Percentiles rank a stretch among this genome's conserved stretches.
These are phyloP conservation scores for Monosporascus cannonballus DNA, from an alignment of 2,329 filamentous ascomycete genomes.

Conservation along the genomic window DNA sequence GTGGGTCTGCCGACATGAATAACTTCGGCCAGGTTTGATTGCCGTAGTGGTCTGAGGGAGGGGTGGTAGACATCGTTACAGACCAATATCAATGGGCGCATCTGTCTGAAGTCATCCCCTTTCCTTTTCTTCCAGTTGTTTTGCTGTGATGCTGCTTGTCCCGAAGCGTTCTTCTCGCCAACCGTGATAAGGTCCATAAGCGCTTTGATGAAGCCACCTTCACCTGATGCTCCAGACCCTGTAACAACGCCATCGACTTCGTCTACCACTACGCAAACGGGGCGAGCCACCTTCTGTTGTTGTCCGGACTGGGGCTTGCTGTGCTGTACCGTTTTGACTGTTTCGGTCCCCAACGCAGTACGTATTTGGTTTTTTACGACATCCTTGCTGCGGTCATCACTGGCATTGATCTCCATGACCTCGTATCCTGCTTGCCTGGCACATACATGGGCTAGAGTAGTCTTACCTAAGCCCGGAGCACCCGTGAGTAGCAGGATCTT, in stretches of 20 bases:
- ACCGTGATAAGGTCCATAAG: conserved; percentile 82
- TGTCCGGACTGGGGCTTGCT: conserved; percentile 43
- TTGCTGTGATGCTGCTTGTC: conserved; percentile 24
- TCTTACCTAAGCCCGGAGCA: conserved; percentile 90
- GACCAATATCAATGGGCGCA: conserved; percentile 85
- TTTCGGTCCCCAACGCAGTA: conserved; percentile 90
- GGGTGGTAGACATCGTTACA: conserved; percentile 97
- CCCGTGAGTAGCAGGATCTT: conserved; percentile 90
- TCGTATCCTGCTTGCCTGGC: conserved; percentile 94
- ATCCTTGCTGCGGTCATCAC: conserved; percentile 83
- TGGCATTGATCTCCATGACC: conserved; percentile 95
- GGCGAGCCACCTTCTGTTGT: conserved; percentile 68
- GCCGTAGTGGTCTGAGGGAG: conserved; percentile 77
- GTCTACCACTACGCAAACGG: conserved; percentile 90
- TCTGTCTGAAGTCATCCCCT: conserved; percentile 78
- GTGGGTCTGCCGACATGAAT: conserved; percentile 87
- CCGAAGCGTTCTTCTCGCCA: conserved; percentile 71
- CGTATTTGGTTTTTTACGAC: conserved; percentile 88
- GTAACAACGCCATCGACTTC: conserved; percentile 93
- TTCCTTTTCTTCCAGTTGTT: conserved; percentile 58
- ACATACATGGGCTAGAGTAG: conserved; percentile 92
- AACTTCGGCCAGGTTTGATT: conserved; percentile 78
- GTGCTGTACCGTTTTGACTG: conserved; percentile 70
- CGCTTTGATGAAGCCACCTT: conserved; percentile 93
- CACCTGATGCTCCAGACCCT: conserved; percentile 69